Conservation (phyloP, 2,329 filamentous ascomycete genomes). For the Rasamsonia emersonii region DNA sequence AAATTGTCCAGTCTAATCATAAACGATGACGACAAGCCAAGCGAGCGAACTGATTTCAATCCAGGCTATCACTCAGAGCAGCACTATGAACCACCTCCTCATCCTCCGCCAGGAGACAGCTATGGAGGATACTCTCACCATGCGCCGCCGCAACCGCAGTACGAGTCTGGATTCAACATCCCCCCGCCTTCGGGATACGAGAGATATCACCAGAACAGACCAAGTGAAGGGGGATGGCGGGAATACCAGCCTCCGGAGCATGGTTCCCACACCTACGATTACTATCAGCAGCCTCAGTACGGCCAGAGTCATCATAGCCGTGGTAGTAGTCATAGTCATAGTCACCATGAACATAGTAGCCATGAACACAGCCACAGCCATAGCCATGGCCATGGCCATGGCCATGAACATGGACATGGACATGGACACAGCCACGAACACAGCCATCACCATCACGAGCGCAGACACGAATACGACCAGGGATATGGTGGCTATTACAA, state of each 20-base stretch:
- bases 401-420: slow-evolving; percentile 4
- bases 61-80: slow-evolving; percentile 6
- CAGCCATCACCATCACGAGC: slow-evolving; percentile 6
- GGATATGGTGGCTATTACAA: not conserved
- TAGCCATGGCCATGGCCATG: slow-evolving; percentile 2
- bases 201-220: slow-evolving; percentile 9
- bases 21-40: no score
- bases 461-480: no score
- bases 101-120: not conserved
- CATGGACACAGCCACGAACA: slow-evolving; percentile 5
- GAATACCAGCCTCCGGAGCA: slow-evolving; percentile 13
- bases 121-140: not conserved
- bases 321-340: slow-evolving; percentile 6
- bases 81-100: slow-evolving; percentile 3
- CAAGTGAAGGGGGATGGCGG: slow-evolving; percentile 4
- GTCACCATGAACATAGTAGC: slow-evolving; percentile 3
- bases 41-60: no score
- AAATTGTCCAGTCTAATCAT: slow-evolving; percentile 15
- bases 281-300: slow-evolving; percentile 11
- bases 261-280: slow-evolving; percentile 13
- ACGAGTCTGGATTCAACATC: slow-evolving; percentile 8
- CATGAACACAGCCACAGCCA: slow-evolving; percentile 4
- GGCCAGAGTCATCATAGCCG: not conserved
- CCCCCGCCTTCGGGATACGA: slow-evolving; percentile 14
- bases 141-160: not conserved